phyloP scores from a whole-genome alignment of 495 filamentous ascomycete species.

The Neurospora terricola region DNA sequence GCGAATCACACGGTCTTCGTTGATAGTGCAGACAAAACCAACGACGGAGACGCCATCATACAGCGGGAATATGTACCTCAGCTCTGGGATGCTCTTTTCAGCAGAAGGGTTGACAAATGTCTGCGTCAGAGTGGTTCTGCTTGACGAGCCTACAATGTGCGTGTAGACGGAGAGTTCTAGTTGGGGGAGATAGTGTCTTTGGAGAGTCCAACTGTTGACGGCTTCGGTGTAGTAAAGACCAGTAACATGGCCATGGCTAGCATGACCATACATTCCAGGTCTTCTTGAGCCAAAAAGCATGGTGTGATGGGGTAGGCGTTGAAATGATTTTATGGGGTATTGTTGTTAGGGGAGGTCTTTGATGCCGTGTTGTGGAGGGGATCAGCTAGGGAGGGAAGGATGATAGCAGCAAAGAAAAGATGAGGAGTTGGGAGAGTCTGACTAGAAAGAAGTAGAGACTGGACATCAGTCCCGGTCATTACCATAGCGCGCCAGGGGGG shows the following conservation, averaged over 20 bases:
- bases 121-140: conserved; percentile 50
- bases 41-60: conserved; percentile 59
- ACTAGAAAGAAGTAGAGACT: not conserved
- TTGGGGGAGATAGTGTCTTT: conserved; percentile 41
- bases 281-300: not conserved
- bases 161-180: conserved; percentile 41
- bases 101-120: conserved; percentile 46
- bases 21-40: conserved; percentile 47
- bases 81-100: conserved; percentile 27
- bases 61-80: conserved; percentile 56
- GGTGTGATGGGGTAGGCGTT: not conserved
- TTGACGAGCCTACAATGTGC: conserved; percentile 43
- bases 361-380: not conserved
- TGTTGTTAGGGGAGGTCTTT: not conserved
- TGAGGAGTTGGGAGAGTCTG: not conserved
- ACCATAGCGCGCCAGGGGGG: no score
- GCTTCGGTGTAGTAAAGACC: conserved; percentile 17
- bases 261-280: not conserved
- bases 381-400: not conserved
- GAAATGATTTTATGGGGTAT: not conserved
- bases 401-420: not conserved
- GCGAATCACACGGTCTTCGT: conserved; percentile 35
- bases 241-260: conserved; percentile 8
- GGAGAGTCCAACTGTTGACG: no score
- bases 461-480: not conserved